Evolutionary conservation across 2,329 filamentous ascomycete genomes (phyloP).

Genomic region (Dactylellina haptotyla): DNA sequence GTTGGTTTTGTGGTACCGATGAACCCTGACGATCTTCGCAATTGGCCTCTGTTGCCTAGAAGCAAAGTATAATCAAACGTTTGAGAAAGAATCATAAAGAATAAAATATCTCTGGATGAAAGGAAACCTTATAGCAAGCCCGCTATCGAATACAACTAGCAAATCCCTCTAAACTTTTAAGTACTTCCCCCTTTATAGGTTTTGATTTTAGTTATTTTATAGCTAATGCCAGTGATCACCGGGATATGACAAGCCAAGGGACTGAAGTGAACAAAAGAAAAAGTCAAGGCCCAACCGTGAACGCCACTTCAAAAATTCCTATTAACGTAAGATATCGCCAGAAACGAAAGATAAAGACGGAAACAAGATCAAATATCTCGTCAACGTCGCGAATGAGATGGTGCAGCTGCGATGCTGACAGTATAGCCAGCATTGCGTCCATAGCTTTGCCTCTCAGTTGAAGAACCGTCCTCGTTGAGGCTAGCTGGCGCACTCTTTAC

Average conservation of each 20-base stretch:
- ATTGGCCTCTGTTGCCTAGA: neutral
- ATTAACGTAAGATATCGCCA: slow-evolving; percentile 13
- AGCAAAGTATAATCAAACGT: neutral
- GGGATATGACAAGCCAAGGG: slow-evolving; percentile 29
- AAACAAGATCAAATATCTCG: neutral
- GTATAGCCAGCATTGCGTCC: slow-evolving; percentile 43
- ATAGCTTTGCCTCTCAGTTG: slow-evolving; percentile 19
- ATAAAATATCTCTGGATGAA: neutral
- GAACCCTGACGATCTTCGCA: neutral
- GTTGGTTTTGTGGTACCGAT: neutral
- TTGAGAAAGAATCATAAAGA: slow-evolving; percentile 7
- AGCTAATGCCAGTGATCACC: slow-evolving; percentile 35
- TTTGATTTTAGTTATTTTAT: slow-evolving; percentile 8
- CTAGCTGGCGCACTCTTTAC: slow-evolving; percentile 48
- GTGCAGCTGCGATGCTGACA: slow-evolving; percentile 40
- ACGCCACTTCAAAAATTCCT: slow-evolving; percentile 28
- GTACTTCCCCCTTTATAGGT: too few species aligned
- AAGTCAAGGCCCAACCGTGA: slow-evolving; percentile 32
- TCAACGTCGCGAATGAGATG: slow-evolving; percentile 10
- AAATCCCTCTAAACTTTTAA: slow-evolving; percentile 38
- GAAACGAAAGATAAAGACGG: slow-evolving; percentile 11
- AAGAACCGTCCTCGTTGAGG: slow-evolving; percentile 29
- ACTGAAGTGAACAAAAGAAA: slow-evolving; percentile 16
- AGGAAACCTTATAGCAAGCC: neutral
- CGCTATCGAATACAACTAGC: neutral